Percentiles rank a stretch among this genome's conserved stretches.
phyloP scores from a whole-genome alignment of 257 asterid species.

The Solanum neorickii region DNA sequence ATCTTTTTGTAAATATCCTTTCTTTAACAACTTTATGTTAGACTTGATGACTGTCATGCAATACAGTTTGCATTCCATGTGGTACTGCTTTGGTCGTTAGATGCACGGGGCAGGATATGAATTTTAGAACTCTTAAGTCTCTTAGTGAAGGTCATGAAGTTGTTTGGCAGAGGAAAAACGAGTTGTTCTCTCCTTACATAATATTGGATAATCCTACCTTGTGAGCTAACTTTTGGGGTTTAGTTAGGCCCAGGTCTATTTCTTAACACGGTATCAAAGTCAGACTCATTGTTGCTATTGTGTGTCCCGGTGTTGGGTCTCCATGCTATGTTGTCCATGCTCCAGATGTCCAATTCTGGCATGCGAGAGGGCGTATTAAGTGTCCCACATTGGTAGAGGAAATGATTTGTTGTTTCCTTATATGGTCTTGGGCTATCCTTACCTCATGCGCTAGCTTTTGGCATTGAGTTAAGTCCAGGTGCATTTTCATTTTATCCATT shows the following conservation, averaged over 20 bases:
- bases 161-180: neutral
- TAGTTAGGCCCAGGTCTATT: neutral
- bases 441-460: neutral
- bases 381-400: neutral
- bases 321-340: neutral
- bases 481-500: neutral
- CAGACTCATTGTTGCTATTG: neutral
- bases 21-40: neutral
- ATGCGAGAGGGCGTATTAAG: neutral
- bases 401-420: neutral
- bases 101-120: neutral
- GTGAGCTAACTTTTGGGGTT: neutral
- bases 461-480: neutral
- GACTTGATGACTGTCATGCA: neutral
- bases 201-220: neutral
- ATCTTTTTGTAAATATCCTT: slow-evolving; percentile 52
- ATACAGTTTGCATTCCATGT: neutral
- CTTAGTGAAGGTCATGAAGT: neutral
- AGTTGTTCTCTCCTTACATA: neutral
- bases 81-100: neutral
- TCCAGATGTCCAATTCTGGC: neutral
- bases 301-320: neutral
- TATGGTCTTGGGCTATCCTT: neutral
- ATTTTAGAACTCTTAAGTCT: neutral
- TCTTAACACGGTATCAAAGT: neutral